Evolutionary conservation across 2,329 filamentous ascomycete genomes (phyloP), one percentile per base, ranked within the genome.

Genomic region (Hypoxylon sp.): DNA sequence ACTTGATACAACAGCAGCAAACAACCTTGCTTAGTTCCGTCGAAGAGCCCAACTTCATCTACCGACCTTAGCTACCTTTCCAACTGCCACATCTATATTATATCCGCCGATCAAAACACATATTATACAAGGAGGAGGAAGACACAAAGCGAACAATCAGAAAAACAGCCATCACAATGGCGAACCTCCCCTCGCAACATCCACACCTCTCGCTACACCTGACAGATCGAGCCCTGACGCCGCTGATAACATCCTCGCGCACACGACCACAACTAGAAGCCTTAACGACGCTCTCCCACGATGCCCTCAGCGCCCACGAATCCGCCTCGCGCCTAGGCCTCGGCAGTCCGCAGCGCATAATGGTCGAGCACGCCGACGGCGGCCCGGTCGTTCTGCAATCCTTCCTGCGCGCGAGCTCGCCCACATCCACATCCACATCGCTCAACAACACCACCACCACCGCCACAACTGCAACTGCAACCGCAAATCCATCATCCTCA

Each of bases 161-260:
- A 32, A 9, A 2, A 20, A 34, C 11, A 17, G 17, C 20, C 23
- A 3, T 19, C 42, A 59, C 30, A 50, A 75, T 76, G 74, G 66
- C 74, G 29, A 70, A 68, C 60, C 71, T 76, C 38, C 78, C 78
- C 38, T 71, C 72, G 7, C 74, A 80, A 60, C 74, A 80, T 67
- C 79, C 79, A 25, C 67, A 71, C 51, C 74, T 83, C 43, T 73
- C 78, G 59, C 73, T 83, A 55, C 79, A 83, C 73, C 77, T 86
- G 51, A 76, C 79, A 59, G 82, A 85, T 73, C 71, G 76, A 51
- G 71, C 78, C 52, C 76, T 82, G 58, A 81, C 79, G 3, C 80
- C 82, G 21, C 75, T 86, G 58, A 75, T 86, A 64, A 79, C 78
- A 13, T 81, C 79, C 19, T 76, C 78, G 49, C 71, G 69, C 42